A percentile compares a stretch with the other conserved stretches of the same genome.
These are phyloP conservation scores for Neonectria neomacrospora DNA, from an alignment of 2,329 filamentous ascomycete genomes.

Conservation along the genomic window DNA sequence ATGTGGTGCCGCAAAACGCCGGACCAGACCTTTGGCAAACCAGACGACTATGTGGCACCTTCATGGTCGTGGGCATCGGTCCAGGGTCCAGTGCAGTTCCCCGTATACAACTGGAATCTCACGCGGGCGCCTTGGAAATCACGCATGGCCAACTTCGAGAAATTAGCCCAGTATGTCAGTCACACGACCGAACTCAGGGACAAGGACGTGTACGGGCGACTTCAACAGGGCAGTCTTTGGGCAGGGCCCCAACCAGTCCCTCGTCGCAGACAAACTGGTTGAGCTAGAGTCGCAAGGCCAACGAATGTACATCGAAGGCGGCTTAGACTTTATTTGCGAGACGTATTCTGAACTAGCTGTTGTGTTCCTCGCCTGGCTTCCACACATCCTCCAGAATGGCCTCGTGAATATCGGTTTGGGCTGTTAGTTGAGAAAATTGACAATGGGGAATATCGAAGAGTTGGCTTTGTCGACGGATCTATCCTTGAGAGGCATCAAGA, in stretches of 20 bases:
- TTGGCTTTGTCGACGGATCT: not conserved
- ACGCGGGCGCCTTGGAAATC: not conserved
- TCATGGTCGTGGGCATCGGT: slow-evolving; percentile 25
- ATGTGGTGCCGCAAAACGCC: slow-evolving; percentile 10
- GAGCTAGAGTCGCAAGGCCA: not conserved
- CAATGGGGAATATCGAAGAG: not conserved
- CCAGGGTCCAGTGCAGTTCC: slow-evolving; percentile 9
- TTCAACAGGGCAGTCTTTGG: not conserved
- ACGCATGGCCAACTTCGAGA: not conserved
- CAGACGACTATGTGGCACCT: slow-evolving; percentile 14
- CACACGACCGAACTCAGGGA: not conserved
- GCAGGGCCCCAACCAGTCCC: not conserved
- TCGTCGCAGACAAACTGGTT: not conserved
- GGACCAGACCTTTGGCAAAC: not conserved
- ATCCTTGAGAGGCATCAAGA: not conserved
- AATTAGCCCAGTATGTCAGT: not conserved
- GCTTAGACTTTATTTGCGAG: not conserved
- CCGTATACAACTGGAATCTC: not conserved
- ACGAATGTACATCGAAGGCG: not conserved
- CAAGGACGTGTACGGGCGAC: not conserved
- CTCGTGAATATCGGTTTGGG: not conserved
- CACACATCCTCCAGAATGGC: not conserved
- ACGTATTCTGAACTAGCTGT: not conserved
- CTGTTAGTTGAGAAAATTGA: not conserved
- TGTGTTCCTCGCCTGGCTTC: not conserved